These are phyloP conservation scores for Fermentozyma sake DNA, from an alignment of 1,139 yeast species.

Conservation along the genomic window DNA sequence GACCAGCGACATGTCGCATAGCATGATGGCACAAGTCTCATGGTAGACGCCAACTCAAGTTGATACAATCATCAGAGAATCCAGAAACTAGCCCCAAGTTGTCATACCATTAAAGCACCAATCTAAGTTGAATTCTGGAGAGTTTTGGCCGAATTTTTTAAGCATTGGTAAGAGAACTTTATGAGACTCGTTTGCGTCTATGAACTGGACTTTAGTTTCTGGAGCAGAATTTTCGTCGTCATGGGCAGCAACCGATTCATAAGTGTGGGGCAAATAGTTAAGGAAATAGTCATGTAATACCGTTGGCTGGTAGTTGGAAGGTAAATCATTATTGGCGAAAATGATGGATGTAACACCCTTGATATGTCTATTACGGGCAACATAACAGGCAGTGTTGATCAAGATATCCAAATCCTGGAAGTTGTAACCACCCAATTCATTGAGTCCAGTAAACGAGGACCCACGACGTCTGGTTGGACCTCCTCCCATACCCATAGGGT, in stretches of 20 bases:
- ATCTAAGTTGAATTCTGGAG: slow-evolving; percentile 30
- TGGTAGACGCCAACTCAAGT: too few species aligned
- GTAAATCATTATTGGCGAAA: slow-evolving; percentile 31
- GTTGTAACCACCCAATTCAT: slow-evolving; percentile 39
- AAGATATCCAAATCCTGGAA: slow-evolving; percentile 41
- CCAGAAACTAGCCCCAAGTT: slow-evolving; percentile 20
- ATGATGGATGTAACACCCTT: slow-evolving; percentile 13
- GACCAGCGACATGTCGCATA: too few species aligned
- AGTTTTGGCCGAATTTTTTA: slow-evolving; percentile 26
- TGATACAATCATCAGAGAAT: too few species aligned
- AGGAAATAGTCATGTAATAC: slow-evolving; percentile 37
- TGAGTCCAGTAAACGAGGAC: slow-evolving; percentile 35
- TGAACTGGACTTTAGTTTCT: slow-evolving; percentile 18
- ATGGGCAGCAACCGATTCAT: slow-evolving; percentile 9
- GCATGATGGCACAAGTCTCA: too few species aligned
- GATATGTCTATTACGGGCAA: slow-evolving; percentile 21
- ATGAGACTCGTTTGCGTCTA: slow-evolving; percentile 18
- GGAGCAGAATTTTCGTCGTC: slow-evolving; percentile 7
- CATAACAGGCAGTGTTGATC: slow-evolving; percentile 27
- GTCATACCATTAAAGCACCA: slow-evolving; percentile 34
- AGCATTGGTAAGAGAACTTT: slow-evolving; percentile 32
- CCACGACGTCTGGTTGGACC: slow-evolving; percentile 19
- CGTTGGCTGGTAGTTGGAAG: slow-evolving; percentile 31
- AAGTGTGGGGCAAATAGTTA: slow-evolving; percentile 27
- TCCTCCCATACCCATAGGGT: slow-evolving; percentile 14